phyloP scores from a whole-genome alignment of 2,329 filamentous ascomycete species.

The Annulohypoxylon truncatum region DNA sequence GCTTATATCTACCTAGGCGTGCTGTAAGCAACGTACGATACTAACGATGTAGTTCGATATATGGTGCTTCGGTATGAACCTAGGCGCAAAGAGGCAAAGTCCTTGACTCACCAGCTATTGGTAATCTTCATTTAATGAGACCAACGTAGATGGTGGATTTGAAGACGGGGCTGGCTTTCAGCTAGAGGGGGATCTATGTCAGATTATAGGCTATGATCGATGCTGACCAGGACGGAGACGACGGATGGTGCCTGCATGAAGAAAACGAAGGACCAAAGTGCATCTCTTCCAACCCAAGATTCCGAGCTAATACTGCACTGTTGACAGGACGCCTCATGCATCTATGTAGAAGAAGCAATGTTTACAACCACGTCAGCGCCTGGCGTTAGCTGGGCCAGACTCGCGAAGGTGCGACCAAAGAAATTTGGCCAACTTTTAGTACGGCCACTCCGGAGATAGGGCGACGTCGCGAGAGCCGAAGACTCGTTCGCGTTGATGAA shows the following conservation, averaged over 20 bases:
- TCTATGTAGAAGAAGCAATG: conserved; percentile 14
- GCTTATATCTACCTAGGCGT: background rate
- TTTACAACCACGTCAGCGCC: background rate
- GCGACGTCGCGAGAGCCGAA: conserved; percentile 1
- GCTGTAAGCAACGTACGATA: background rate
- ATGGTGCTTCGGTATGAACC: background rate
- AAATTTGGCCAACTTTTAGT: background rate
- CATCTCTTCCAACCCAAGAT: background rate
- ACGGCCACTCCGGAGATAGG: background rate
- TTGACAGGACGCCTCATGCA: conserved; percentile 11
- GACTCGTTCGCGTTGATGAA: conserved; percentile 17
- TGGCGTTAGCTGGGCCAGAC: background rate
- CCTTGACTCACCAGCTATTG: background rate
- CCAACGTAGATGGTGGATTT: background rate
- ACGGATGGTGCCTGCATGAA: conserved; percentile 19
- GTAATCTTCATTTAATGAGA: background rate
- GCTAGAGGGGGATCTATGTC: conserved; percentile 27
- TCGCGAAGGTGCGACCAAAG: background rate
- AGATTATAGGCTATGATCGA: conserved; percentile 22
- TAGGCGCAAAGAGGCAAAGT: background rate
- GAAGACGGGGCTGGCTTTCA: conserved; percentile 23
- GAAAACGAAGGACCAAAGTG: background rate
- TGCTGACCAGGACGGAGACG: conserved; percentile 10
- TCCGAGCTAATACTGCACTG: background rate
- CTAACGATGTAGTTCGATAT: conserved; percentile 3